Evolutionary conservation across 164 flowering plant species (phyloP).

Genomic region (Magnolia sinica): DNA sequence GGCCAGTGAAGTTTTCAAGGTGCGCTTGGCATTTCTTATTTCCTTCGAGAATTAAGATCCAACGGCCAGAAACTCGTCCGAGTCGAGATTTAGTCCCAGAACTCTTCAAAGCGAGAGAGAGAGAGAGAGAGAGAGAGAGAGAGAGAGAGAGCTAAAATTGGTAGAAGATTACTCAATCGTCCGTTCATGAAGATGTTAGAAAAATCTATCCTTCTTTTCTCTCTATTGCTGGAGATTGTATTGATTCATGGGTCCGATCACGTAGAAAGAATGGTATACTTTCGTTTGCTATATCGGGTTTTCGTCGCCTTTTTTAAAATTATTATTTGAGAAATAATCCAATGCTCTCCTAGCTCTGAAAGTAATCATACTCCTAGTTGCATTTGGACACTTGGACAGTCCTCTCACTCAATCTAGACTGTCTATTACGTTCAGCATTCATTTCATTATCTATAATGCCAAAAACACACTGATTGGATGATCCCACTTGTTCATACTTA

Average conservation of each 20-base stretch:
- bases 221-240: neutral
- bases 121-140: neutral
- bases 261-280: neutral
- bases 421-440: neutral
- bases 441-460: neutral
- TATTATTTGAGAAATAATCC: neutral
- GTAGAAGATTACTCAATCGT: neutral
- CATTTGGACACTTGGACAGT: neutral
- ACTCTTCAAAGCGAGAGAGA: neutral
- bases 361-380: no score
- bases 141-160: neutral
- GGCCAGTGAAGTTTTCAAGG: no score
- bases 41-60: neutral
- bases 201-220: neutral
- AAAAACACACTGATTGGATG: neutral
- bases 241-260: neutral
- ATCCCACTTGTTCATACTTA: neutral
- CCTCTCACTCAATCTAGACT: neutral
- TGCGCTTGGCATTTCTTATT: no score
- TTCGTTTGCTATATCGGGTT: neutral
- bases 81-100: neutral
- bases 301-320: neutral
- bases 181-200: neutral
- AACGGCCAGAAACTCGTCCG: neutral
- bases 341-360: neutral